Base-by-base conservation (phyloP, 805 yeast species). In the Schwanniomyces yamadae region DNA sequence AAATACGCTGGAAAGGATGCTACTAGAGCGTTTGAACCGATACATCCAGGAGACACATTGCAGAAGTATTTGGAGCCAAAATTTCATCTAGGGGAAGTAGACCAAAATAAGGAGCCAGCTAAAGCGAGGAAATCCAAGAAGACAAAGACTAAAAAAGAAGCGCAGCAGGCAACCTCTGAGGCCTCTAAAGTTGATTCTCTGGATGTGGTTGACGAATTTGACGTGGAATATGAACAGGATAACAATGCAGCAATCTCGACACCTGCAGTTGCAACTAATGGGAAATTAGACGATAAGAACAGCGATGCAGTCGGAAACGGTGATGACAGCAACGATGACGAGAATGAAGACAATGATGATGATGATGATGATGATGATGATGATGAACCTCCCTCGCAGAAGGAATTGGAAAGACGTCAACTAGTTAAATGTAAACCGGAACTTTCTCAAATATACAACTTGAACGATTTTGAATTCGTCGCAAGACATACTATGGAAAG, bases 1-100 rank as follows among this genome's bases (percentile, higher is more conserved):
- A 76, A 75, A 52, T 79, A 55, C 50, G 65, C 68, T n/a, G 72
- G 75, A 1, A 59, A 59, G 38, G 71, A 66, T 42, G 95, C 91
- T 8, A 82, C 93, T 6, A 80, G 82, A 49, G 78, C 86, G 7
- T 91, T 88, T 54, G 86, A 83, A 40, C 96, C 95, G 13, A 73
- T 91, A 41, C 99, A 91, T 59, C 93, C 98, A 0, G 77, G 82
- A n/a, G 96, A 89, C 49, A 84, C 87, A 5, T 69, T 91, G 36
- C 80, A 77, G 19, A 80, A 81, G 52, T 80, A 79, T 48, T 59
- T 86, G 24, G 95, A 58, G 3, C 45, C 50, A 4, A 52, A 65
- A 38, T 55, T 52, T 24, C 70, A 62, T 40, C 46, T 52, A 33
- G 73, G 73, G 1, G 61, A 55, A 8, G 66, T 63, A 11, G 29